A percentile compares a stretch with the other conserved stretches of the same genome.
Evolutionary conservation across 2,329 filamentous ascomycete species (phyloP).

Genomic region (Pestalotiopsis sp.): DNA sequence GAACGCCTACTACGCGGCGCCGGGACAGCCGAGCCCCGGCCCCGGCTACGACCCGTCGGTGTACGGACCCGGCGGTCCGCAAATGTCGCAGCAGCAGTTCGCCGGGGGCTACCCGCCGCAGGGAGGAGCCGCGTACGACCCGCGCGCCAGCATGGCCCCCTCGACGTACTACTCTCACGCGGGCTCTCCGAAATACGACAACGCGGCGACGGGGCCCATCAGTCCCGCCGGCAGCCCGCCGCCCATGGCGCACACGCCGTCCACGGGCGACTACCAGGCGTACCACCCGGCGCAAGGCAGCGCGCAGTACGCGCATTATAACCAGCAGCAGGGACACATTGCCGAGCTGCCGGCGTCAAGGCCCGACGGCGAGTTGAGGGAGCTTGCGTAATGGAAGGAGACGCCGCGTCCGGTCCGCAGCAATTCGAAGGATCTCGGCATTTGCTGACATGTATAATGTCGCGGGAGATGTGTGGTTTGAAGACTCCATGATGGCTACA

Average conservation of each 20-base stretch:
- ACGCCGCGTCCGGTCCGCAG: not conserved
- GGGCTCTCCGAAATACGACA: not conserved
- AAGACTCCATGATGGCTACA: too few relatives aligned
- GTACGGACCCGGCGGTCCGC: not conserved
- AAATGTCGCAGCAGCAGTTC: constrained; percentile 2
- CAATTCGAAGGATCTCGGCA: not conserved
- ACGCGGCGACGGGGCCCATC: not conserved
- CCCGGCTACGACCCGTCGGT: not conserved
- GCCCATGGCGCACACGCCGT: constrained; percentile 6
- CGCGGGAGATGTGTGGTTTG: too few relatives aligned
- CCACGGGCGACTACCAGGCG: not conserved
- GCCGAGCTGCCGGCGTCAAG: not conserved
- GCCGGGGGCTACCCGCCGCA: not conserved
- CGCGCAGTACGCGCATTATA: constrained; percentile 29
- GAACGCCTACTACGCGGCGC: not conserved
- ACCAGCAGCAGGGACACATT: constrained; percentile 25
- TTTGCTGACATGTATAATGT: too few relatives aligned
- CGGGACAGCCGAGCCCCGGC: not conserved
- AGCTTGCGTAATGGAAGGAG: constrained; percentile 4
- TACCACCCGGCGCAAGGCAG: constrained; percentile 29
- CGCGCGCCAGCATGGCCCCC: constrained; percentile 7
- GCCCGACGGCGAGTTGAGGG: constrained; percentile 11
- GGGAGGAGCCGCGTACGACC: not conserved
- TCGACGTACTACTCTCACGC: constrained; percentile 6
- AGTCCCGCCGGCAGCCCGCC: constrained; percentile 10